Evolutionary conservation across 352 stramenopile species (phyloP).

Genomic region (Paralagenidium karlingii): DNA sequence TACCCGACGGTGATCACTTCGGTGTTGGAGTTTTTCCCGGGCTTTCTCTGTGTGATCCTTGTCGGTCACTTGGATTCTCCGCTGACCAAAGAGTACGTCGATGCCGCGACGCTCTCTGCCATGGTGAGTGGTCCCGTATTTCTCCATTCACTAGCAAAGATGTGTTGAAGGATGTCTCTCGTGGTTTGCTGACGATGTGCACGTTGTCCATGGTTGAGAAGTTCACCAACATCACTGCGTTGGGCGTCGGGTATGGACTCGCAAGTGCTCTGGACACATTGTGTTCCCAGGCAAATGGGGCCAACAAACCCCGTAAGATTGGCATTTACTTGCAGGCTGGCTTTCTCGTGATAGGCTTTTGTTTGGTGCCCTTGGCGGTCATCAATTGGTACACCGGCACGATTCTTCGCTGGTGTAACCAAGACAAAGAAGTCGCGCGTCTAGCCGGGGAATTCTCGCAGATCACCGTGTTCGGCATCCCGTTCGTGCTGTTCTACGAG

Average conservation of each 20-base stretch:
- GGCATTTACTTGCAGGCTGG: conserved; percentile 82
- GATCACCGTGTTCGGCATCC: conserved; percentile 51
- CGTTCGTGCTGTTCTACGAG: conserved; percentile 70
- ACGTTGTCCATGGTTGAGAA: too few relatives aligned
- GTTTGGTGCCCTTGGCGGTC: conserved; percentile 42
- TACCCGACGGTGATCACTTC: too few relatives aligned
- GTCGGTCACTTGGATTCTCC: conserved; percentile 45
- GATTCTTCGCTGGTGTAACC: conserved; percentile 49
- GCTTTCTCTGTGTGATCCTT: conserved; percentile 42
- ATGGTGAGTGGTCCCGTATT: too few relatives aligned
- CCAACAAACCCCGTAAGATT: conserved; percentile 49
- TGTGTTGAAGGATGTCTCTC: too few relatives aligned
- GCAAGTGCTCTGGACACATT: conserved; percentile 83
- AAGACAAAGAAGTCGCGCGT: conserved; percentile 17
- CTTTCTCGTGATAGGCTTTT: conserved; percentile 38
- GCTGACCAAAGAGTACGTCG: conserved; percentile 41
- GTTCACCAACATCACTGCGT: conserved; percentile 70
- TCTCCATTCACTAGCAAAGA: too few relatives aligned
- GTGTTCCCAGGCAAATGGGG: conserved; percentile 72
- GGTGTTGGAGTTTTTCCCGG: conserved; percentile 37
- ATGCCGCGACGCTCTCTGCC: conserved; percentile 39
- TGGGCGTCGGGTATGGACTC: conserved; percentile 65
- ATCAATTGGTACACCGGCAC: conserved; percentile 63
- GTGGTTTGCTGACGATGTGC: too few relatives aligned
- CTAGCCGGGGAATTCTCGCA: conserved; percentile 42